These are phyloP conservation scores for Pseudotulostoma volvatum DNA, from an alignment of 495 filamentous ascomycete species.

Conservation along the genomic window DNA sequence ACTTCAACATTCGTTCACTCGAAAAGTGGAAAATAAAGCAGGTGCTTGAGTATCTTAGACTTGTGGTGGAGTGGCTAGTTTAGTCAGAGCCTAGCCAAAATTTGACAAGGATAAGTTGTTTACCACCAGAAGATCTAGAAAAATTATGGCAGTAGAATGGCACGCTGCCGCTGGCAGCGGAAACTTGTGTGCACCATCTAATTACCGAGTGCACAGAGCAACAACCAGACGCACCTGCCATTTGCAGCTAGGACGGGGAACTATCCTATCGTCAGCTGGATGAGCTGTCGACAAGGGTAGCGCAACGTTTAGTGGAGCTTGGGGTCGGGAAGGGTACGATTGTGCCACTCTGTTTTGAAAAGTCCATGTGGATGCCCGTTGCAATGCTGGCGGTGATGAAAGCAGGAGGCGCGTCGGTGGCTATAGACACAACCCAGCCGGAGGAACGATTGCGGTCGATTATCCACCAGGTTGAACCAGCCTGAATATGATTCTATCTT, in stretches of 20 bases:
- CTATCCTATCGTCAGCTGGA: slow-evolving; percentile 24
- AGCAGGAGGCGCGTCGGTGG: too few relatives aligned
- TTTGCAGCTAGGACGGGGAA: slow-evolving; percentile 31
- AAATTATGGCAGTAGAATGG: too few relatives aligned
- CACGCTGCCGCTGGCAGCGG: too few relatives aligned
- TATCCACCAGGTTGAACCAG: slow-evolving; percentile 12
- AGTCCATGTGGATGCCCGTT: too few relatives aligned
- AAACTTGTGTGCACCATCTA: slow-evolving; percentile 9
- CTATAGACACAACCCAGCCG: slow-evolving; percentile 28
- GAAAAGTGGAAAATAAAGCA: too few relatives aligned
- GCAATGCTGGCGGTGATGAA: slow-evolving; percentile 14
- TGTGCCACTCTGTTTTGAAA: slow-evolving; percentile 14
- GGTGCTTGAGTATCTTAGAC: too few relatives aligned
- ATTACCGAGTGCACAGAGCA: slow-evolving; percentile 12
- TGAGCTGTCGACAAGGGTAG: slow-evolving; percentile 13
- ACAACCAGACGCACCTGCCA: slow-evolving; percentile 21
- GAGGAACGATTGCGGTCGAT: too few relatives aligned
- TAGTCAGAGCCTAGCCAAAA: too few relatives aligned
- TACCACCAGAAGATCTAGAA: too few relatives aligned
- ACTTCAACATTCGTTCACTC: too few relatives aligned
- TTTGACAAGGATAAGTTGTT: too few relatives aligned
- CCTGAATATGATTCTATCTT: slow-evolving; percentile 12
- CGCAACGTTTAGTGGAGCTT: slow-evolving; percentile 8
- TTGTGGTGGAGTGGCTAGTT: too few relatives aligned
- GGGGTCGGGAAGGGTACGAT: slow-evolving; percentile 11